A percentile compares a stretch with the other conserved stretches of the same genome.
phyloP scores from a whole-genome alignment of 345 rosid species.

The Trapa bicornis region DNA sequence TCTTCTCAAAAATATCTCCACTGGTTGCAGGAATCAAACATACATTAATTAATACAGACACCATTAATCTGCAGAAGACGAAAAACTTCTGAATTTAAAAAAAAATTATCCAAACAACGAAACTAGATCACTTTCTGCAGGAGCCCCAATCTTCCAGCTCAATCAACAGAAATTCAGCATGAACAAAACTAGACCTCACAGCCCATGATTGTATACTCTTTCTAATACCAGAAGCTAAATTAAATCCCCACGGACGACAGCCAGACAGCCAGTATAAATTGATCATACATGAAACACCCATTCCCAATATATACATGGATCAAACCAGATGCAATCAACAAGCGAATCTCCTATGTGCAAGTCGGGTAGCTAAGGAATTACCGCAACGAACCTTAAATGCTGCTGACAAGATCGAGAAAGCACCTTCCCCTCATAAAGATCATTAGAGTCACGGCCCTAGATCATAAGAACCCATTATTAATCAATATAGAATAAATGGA shows the following conservation, averaged over 20 bases:
- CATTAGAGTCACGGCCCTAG: constrained; percentile 1
- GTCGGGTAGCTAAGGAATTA: background rate
- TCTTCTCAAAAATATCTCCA: constrained; percentile 31
- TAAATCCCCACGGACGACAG: background rate
- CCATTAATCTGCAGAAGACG: constrained; percentile 20
- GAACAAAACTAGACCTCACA: background rate
- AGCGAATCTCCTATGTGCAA: background rate
- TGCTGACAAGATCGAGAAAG: background rate
- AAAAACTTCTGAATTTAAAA: background rate
- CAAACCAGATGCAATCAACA: background rate
- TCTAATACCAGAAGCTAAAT: background rate
- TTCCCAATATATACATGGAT: background rate
- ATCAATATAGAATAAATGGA: background rate
- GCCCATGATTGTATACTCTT: background rate
- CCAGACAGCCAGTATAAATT: background rate
- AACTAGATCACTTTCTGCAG: background rate
- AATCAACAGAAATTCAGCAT: background rate
- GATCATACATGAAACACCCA: background rate
- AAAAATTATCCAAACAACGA: background rate
- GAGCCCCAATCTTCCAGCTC: background rate
- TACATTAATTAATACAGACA: constrained; percentile 43
- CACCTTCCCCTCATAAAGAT: background rate
- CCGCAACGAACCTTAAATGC: constrained; percentile 2
- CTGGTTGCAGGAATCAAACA: constrained; percentile 48
- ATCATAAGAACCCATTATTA: constrained; percentile 5